A percentile compares a stretch with the other conserved stretches of the same genome.
These are phyloP conservation scores for Fusarium equiseti DNA, from an alignment of 2,329 filamentous ascomycete species.

Conservation along the genomic window DNA sequence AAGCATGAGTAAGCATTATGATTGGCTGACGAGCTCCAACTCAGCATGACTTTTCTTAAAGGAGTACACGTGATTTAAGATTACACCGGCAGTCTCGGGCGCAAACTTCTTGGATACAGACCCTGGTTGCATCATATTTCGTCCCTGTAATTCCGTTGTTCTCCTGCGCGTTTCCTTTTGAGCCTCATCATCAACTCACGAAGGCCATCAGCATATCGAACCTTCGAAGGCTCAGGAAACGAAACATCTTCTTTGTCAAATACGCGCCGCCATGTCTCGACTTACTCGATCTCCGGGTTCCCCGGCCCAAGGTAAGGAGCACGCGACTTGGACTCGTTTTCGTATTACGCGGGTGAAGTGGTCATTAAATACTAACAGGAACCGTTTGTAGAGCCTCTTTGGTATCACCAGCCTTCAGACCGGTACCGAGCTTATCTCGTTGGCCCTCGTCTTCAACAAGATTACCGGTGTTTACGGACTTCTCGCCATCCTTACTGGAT, in stretches of 20 bases:
- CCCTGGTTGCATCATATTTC: constrained; percentile 46
- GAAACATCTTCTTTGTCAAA: constrained; percentile 12
- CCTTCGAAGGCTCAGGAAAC: constrained; percentile 2
- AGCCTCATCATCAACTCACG: constrained; percentile 10
- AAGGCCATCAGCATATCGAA: constrained; percentile 1
- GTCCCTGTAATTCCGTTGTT: constrained; percentile 29
- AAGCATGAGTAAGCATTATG: constrained; percentile 14
- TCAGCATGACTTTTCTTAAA: background rate
- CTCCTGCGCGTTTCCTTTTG: constrained; percentile 21
- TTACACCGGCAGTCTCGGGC: constrained; percentile 37
- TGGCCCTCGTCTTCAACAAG: constrained; percentile 91
- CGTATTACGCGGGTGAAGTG: constrained; percentile 1
- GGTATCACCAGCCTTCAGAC: constrained; percentile 88
- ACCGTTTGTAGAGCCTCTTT: constrained; percentile 76
- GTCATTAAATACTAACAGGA: constrained; percentile 32
- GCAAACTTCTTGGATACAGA: constrained; percentile 35
- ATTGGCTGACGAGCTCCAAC: constrained; percentile 24
- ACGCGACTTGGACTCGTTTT: constrained; percentile 14
- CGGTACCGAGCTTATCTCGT: constrained; percentile 85
- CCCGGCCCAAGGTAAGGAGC: constrained; percentile 56
- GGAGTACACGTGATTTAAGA: constrained; percentile 32
- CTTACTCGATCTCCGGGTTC: constrained; percentile 57
- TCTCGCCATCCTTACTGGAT: constrained; percentile 88
- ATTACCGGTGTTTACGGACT: constrained; percentile 91
- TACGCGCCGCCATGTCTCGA: constrained; percentile 49